A percentile compares a stretch with the other conserved stretches of the same genome.
These are phyloP conservation scores for Venturia carpophila DNA, from an alignment of 2,329 filamentous ascomycete species.

Conservation along the genomic window DNA sequence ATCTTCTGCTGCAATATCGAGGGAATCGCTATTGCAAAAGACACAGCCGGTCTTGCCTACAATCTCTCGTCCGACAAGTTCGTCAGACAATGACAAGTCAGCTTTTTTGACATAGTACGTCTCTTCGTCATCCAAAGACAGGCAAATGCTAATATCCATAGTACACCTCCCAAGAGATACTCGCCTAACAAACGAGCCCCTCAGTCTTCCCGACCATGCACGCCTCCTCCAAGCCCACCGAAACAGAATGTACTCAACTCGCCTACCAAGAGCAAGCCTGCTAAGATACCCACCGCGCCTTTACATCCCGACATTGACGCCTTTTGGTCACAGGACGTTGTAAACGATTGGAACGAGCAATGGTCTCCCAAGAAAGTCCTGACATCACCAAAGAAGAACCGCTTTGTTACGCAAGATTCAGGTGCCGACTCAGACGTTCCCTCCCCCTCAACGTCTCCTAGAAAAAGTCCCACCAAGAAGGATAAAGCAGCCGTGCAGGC, in stretches of 20 bases:
- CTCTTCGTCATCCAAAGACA: neutral
- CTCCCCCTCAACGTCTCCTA: slow-evolving; percentile 16
- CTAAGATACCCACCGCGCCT: slow-evolving; percentile 46
- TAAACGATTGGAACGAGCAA: slow-evolving; percentile 58
- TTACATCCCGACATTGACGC: slow-evolving; percentile 47
- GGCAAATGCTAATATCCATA: neutral
- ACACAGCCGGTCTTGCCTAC: neutral
- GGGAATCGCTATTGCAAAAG: neutral
- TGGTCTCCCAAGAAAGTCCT: slow-evolving; percentile 47
- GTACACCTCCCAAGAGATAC: slow-evolving; percentile 8
- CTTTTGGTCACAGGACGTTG: slow-evolving; percentile 53
- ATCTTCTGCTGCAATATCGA: neutral
- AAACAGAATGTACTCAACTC: slow-evolving; percentile 33
- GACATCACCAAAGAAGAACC: slow-evolving; percentile 32
- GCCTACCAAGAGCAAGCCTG: slow-evolving; percentile 38
- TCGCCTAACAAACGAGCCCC: slow-evolving; percentile 6
- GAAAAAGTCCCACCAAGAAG: slow-evolving; percentile 18
- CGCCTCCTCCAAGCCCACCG: slow-evolving; percentile 13
- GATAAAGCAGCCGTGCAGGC: slow-evolving; percentile 6
- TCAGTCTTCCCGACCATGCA: neutral
- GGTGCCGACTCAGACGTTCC: slow-evolving; percentile 11
- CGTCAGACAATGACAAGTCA: slow-evolving; percentile 14
- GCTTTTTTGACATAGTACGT: slow-evolving; percentile 18
- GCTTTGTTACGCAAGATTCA: slow-evolving; percentile 19
- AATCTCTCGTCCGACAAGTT: slow-evolving; percentile 10